phyloP scores from a whole-genome alignment of 2,329 filamentous ascomycete genomes.

The Dryadomyces sulphureus region DNA sequence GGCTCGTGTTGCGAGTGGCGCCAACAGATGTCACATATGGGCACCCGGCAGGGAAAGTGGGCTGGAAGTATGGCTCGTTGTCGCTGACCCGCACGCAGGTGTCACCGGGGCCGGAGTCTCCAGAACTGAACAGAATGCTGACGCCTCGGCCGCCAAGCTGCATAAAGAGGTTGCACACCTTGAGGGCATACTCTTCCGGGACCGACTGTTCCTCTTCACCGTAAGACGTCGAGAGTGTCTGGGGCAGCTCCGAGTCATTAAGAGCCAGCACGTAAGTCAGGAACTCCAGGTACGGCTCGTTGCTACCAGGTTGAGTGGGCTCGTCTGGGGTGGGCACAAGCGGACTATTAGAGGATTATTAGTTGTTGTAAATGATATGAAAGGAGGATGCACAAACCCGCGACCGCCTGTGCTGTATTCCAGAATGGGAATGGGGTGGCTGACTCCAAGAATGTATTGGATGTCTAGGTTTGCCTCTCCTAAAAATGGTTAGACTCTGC shows the following conservation, averaged over 20 bases:
- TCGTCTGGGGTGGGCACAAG: slow-evolving; percentile 35
- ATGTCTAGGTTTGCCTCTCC: slow-evolving; percentile 50
- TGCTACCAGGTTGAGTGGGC: slow-evolving; percentile 33
- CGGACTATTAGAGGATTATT: slow-evolving; percentile 25
- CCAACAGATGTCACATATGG: slow-evolving; percentile 38
- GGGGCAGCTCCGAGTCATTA: slow-evolving; percentile 34
- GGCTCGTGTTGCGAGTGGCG: slow-evolving; percentile 28
- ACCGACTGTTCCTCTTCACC: slow-evolving; percentile 53
- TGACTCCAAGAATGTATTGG: slow-evolving; percentile 42
- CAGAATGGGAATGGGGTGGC: slow-evolving; percentile 36
- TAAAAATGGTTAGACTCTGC: slow-evolving; percentile 9
- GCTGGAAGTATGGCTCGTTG: slow-evolving; percentile 18
- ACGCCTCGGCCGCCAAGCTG: slow-evolving; percentile 55
- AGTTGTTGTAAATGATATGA: slow-evolving; percentile 13
- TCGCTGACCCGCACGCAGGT: slow-evolving; percentile 42
- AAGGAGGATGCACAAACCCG: slow-evolving; percentile 13
- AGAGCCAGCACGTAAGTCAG: slow-evolving; percentile 42
- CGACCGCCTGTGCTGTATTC: slow-evolving; percentile 46
- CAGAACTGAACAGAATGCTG: slow-evolving; percentile 44
- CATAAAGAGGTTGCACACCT: slow-evolving; percentile 48
- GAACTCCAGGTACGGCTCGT: slow-evolving; percentile 55
- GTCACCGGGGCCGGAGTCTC: slow-evolving; percentile 48
- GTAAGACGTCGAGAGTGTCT: slow-evolving; percentile 50
- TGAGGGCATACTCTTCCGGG: slow-evolving; percentile 42
- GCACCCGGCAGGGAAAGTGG: slow-evolving; percentile 22